Base-by-base conservation (phyloP, 1,284 basidiomycete species). In the Porodaedalea pini region DNA sequence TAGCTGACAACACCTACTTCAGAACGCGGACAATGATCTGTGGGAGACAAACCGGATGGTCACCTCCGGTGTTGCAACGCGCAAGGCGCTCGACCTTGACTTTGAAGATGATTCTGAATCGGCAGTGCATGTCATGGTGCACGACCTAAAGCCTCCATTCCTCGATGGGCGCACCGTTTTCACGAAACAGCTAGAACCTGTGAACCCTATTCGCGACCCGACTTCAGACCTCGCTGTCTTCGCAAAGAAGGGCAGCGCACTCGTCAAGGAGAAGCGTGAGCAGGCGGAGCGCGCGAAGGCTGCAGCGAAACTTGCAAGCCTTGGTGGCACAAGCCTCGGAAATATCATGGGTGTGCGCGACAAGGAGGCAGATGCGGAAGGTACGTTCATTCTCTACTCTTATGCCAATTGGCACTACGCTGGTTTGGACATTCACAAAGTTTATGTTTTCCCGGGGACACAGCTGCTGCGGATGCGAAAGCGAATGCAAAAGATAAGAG, bases 1-100 rank as follows among this genome's bases (percentile, higher is more conserved):
- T 15, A 21, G 63, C 31, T 43, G n/a, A 36, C 29, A 57, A 64
- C 25, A 64, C 54, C 5, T 45, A 34, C 11, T 47, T 2, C 67
- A 94, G 90, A 98, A 98, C 65, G 92, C 92, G 21, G 97, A 99
- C 70, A 96, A 95, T 64, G 96, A 99, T 65, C 77, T 96, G 1
- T 99, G 97, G 97, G 97, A 99, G 76, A 91, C 90, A 5, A 98
- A 99, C 67, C 90, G 95, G 67, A 93, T 99, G 87, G 79, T 94
- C 10, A 94, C 92, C 0, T 98, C 95, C 11, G 97, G 97, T 67
- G 88, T 98, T 13, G 91, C 92, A 1, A 92, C 92, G 3, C 85
- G 91, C 31, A 88, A 85, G 61, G 79, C 85, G 10, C 80, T 99
- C 43, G 94, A 99, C 69, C 78, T 97, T 71, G 83, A 94, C 78